A percentile compares a stretch with the other conserved stretches of the same genome.
phyloP scores from a whole-genome alignment of 306 rosid species.

The Acacia acuminata region DNA sequence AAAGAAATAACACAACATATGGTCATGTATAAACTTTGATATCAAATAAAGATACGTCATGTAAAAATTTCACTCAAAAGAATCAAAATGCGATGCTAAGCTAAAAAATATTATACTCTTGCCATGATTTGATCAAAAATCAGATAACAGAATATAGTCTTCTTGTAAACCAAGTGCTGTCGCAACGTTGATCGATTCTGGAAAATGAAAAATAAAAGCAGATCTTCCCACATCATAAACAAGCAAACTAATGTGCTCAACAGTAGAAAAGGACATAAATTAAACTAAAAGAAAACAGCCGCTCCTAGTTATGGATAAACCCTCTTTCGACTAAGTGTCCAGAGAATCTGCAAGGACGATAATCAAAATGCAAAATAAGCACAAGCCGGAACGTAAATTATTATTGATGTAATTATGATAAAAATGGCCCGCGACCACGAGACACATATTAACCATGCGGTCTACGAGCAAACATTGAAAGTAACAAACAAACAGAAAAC shows the following conservation, averaged over 20 bases:
- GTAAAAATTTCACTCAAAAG: background rate
- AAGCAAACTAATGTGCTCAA: conserved; percentile 28
- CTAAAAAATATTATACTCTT: background rate
- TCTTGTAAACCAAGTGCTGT: background rate
- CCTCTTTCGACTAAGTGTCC: background rate
- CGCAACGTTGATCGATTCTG: background rate
- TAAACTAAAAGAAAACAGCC: conserved; percentile 18
- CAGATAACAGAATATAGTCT: background rate
- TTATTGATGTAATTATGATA: background rate
- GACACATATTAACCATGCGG: background rate
- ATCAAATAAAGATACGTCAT: background rate
- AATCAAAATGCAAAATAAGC: conserved; percentile 10
- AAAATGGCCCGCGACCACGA: background rate
- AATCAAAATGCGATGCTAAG: background rate
- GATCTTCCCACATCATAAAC: conserved; percentile 13
- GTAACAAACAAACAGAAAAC: background rate
- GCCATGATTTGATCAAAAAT: background rate
- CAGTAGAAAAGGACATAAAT: conserved; percentile 2
- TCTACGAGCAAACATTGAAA: background rate
- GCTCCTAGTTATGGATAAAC: background rate
- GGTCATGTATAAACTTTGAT: background rate
- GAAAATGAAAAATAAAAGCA: background rate
- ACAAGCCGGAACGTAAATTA: background rate
- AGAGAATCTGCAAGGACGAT: conserved; percentile 31
- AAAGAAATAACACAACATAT: background rate